phyloP scores from a whole-genome alignment of 2,329 filamentous ascomycete species.

The Emmonsiellopsis sp. region DNA sequence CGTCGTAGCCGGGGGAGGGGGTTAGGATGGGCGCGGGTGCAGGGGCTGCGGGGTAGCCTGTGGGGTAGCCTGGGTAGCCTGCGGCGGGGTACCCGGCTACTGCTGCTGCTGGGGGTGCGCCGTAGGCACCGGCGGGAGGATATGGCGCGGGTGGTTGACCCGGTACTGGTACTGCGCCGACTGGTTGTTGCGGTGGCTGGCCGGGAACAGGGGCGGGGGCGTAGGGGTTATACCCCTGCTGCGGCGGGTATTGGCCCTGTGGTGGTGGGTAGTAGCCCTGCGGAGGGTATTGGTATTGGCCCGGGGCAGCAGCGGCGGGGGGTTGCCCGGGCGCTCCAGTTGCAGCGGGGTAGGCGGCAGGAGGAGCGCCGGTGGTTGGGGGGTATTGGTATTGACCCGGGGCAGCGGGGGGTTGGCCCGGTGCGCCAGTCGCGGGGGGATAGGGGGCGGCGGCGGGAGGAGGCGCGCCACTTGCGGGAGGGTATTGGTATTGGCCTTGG shows the following conservation, averaged over 20 bases:
- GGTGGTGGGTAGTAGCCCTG: constrained; percentile 18
- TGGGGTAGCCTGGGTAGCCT: constrained; percentile 25
- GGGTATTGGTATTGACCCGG: constrained; percentile 17
- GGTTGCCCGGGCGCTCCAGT: constrained; percentile 17
- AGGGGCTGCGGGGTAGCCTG: constrained; percentile 23
- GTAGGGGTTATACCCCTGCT: too few species aligned
- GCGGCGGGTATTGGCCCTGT: constrained; percentile 18
- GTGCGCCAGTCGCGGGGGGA: constrained; percentile 20
- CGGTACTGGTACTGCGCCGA: too few species aligned
- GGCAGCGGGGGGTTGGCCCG: constrained; percentile 12
- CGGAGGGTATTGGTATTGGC: constrained; percentile 18
- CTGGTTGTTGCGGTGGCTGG: too few species aligned
- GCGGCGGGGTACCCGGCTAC: constrained; percentile 14
- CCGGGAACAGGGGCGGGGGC: too few species aligned
- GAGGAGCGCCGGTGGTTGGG: constrained; percentile 7
- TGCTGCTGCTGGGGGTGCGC: constrained; percentile 1
- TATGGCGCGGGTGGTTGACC: too few species aligned
- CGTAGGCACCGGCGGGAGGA: too few species aligned
- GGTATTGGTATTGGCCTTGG: not conserved
- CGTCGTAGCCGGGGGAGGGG: constrained; percentile 60
- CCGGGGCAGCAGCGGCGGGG: constrained; percentile 11
- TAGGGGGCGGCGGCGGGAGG: constrained; percentile 15
- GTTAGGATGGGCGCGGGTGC: constrained; percentile 45
- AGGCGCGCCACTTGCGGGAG: not conserved
- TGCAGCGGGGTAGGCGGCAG: constrained; percentile 18